A percentile compares a stretch with the other conserved stretches of the same genome.
Conservation (phyloP, 1,284 basidiomycete species). For the Apiotrichum mycotoxinovorans region DNA sequence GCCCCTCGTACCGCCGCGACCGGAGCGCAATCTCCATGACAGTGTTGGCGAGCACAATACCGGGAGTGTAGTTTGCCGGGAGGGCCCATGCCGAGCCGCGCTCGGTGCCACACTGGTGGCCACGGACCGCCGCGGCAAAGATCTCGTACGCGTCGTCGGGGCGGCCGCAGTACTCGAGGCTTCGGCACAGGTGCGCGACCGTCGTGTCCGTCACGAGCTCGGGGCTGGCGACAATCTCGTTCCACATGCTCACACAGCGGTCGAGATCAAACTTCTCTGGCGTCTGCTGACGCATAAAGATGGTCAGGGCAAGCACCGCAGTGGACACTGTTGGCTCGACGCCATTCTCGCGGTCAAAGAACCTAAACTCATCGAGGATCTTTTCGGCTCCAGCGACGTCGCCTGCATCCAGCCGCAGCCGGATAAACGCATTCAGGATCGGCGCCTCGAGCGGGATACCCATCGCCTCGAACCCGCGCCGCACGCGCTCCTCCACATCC, state of each 20-base stretch:
- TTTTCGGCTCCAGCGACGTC: conserved; percentile 25
- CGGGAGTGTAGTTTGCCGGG: conserved; percentile 12
- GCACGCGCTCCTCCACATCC: conserved; percentile 30
- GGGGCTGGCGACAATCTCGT: conserved; percentile 1
- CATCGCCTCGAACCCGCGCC: conserved; percentile 24
- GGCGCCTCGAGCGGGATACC: conserved; percentile 16
- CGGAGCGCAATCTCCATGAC: conserved; percentile 10
- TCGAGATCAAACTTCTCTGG: neutral
- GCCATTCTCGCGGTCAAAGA: neutral
- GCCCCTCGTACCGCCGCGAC: conserved; percentile 10
- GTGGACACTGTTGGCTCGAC: conserved; percentile 2
- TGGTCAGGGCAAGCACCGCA: neutral
- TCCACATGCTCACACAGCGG: neutral
- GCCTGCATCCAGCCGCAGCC: conserved; percentile 26
- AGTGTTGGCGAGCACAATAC: conserved; percentile 24
- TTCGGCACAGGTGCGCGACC: conserved; percentile 16
- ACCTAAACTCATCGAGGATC: conserved; percentile 25
- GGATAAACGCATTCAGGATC: conserved; percentile 35
- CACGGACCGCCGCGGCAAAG: neutral
- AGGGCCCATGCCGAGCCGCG: conserved; percentile 14
- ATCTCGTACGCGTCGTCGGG: conserved; percentile 14
- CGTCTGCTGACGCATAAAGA: neutral
- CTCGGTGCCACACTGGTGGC: neutral
- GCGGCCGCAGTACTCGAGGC: conserved; percentile 8
- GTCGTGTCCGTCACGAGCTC: conserved; percentile 7